Evolutionary conservation across 129 eudicot genomes (phyloP).

Genomic region (Helianthus annuus): DNA sequence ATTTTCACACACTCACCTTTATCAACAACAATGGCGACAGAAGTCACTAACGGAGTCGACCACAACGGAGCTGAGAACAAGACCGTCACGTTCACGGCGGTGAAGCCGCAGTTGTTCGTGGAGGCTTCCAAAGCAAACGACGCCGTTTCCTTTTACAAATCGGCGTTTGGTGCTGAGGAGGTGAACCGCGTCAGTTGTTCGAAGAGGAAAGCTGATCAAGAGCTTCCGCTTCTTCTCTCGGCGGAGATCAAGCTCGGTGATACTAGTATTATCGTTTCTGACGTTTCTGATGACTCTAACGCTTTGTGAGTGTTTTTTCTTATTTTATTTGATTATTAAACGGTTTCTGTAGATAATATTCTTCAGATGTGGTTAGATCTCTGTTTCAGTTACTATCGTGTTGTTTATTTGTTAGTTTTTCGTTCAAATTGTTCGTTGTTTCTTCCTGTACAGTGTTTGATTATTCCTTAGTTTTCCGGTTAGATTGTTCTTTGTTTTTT

Average conservation of each 20-base stretch:
- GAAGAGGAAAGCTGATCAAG: conserved; percentile 91
- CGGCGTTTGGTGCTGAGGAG: conserved; percentile 91
- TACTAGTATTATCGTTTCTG: conserved; percentile 54
- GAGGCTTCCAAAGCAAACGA: conserved; percentile 66
- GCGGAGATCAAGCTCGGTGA: conserved; percentile 77
- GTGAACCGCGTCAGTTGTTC: conserved; percentile 53
- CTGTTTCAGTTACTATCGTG: not conserved
- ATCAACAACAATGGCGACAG: conserved; percentile 48
- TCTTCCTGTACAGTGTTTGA: too few relatives aligned
- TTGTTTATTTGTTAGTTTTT: not conserved
- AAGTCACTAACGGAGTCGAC: conserved; percentile 19
- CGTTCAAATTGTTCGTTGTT: not conserved
- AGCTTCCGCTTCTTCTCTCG: conserved; percentile 65
- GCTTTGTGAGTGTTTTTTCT: conserved; percentile 39
- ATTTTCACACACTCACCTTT: not conserved
- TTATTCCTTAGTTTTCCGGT: too few relatives aligned
- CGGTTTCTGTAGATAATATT: not conserved
- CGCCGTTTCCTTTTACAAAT: conserved; percentile 81
- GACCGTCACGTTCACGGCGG: conserved; percentile 51
- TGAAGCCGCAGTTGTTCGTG: conserved; percentile 64
- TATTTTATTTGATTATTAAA: not conserved
- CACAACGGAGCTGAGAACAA: conserved; percentile 41
- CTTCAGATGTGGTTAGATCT: not conserved
- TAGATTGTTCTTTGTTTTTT: too few relatives aligned
- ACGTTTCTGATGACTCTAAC: conserved; percentile 48